These are phyloP conservation scores for Yarrowia keelungensis DNA, from an alignment of 805 yeast genomes.

Conservation along the genomic window DNA sequence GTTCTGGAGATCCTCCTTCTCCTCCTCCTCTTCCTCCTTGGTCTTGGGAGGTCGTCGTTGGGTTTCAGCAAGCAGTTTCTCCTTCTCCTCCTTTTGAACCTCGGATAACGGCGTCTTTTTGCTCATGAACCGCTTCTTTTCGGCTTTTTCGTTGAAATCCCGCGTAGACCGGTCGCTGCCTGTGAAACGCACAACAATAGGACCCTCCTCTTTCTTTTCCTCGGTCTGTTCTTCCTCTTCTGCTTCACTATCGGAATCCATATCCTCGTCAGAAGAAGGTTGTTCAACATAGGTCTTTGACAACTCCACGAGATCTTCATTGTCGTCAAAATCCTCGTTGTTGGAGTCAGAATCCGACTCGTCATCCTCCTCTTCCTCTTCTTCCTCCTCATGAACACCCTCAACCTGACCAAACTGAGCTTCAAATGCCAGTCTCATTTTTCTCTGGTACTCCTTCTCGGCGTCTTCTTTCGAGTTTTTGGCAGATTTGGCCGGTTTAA, in stretches of 20 bases:
- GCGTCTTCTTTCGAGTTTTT: conserved; percentile 7
- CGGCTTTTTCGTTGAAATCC: conserved; percentile 42
- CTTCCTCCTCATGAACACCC: conserved; percentile 13
- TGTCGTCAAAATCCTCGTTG: conserved; percentile 44
- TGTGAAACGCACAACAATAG: conserved; percentile 49
- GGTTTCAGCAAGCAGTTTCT: conserved; percentile 3
- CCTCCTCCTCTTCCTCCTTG: conserved; percentile 47
- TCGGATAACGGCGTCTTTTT: conserved; percentile 31
- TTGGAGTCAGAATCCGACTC: conserved; percentile 35
- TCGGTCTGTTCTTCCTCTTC: conserved; percentile 3
- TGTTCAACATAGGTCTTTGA: conserved; percentile 38
- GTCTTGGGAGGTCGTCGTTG: conserved; percentile 13
- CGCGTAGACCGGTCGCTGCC: conserved; percentile 46
- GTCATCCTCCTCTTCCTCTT: conserved; percentile 21
- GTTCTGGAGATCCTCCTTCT: conserved; percentile 62
- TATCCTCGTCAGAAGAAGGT: conserved; percentile 45
- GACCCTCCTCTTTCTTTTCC: conserved; percentile 41
- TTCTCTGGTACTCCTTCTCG: conserved; percentile 42
- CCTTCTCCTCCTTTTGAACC: conserved; percentile 15
- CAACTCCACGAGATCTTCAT: conserved; percentile 41
- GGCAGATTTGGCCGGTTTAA: background rate
- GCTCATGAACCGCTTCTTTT: conserved; percentile 47
- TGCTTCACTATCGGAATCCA: conserved; percentile 4
- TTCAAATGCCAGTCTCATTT: conserved; percentile 48
- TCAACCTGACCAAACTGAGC: conserved; percentile 47